Evolutionary conservation across 202 grass and related monocot genomes (phyloP).

Genomic region (Schoenoplectus tabernaemontani): DNA sequence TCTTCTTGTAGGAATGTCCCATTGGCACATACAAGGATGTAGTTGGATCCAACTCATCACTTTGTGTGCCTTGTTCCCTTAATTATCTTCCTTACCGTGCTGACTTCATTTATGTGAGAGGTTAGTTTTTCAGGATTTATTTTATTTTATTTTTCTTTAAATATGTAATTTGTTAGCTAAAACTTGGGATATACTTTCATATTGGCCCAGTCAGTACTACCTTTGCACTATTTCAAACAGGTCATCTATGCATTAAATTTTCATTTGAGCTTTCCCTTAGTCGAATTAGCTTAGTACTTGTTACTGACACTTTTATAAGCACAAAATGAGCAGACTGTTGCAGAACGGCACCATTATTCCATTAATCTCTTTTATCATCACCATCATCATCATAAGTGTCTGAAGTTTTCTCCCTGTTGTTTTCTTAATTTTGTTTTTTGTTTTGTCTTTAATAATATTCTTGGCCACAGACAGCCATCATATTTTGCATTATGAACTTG

Average conservation of each 20-base stretch:
- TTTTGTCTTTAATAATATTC: background rate
- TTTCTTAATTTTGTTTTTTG: background rate
- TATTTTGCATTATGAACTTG: background rate
- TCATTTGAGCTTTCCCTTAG: background rate
- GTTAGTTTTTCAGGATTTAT: conserved; percentile 28
- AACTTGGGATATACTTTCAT: background rate
- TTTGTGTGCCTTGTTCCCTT: conserved; percentile 70
- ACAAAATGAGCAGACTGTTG: background rate
- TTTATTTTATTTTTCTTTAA: conserved; percentile 2
- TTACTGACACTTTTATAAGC: background rate
- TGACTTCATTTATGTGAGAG: conserved; percentile 92
- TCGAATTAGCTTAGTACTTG: background rate
- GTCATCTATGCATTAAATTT: background rate
- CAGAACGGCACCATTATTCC: background rate
- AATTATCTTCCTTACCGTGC: conserved; percentile 74
- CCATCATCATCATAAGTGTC: background rate
- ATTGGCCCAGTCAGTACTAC: background rate
- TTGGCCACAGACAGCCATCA: background rate
- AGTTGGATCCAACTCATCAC: conserved; percentile 73
- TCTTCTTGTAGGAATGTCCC: conserved; percentile 83
- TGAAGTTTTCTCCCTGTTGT: background rate
- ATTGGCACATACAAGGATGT: conserved; percentile 86
- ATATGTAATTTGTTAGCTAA: background rate
- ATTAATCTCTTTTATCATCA: background rate
- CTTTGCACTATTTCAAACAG: background rate